Evolutionary conservation across 2,329 filamentous ascomycete genomes (phyloP).

Genomic region (Exophiala xenobiotica): DNA sequence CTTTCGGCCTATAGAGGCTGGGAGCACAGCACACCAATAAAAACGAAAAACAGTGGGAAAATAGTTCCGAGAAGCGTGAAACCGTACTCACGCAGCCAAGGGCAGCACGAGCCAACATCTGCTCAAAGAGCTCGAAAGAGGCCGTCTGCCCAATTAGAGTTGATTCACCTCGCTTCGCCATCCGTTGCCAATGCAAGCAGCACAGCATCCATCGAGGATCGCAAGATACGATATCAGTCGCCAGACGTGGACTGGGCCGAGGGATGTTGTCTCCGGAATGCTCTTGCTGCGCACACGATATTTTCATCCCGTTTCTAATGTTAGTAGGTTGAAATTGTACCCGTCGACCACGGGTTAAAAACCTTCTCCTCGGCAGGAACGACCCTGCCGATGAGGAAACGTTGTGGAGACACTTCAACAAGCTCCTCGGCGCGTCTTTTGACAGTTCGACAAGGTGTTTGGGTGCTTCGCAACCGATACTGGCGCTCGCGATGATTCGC

Average conservation of each 20-base stretch:
- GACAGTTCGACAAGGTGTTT: too few relatives aligned
- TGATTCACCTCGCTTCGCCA: neutral
- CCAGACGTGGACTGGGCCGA: neutral
- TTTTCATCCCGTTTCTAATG: constrained; percentile 2
- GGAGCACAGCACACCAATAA: too few relatives aligned
- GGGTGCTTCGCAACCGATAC: too few relatives aligned
- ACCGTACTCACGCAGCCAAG: neutral
- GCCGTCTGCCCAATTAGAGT: neutral
- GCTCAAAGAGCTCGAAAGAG: constrained; percentile 1
- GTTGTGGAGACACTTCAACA: too few relatives aligned
- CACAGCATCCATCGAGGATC: neutral
- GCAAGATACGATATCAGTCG: neutral
- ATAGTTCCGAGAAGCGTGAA: neutral
- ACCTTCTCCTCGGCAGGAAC: too few relatives aligned
- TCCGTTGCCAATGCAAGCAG: neutral
- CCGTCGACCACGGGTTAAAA: too few relatives aligned
- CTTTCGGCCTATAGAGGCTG: too few relatives aligned
- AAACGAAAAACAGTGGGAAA: neutral
- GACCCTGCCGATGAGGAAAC: too few relatives aligned
- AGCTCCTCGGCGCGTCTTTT: too few relatives aligned
- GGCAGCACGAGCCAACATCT: constrained; percentile 1
- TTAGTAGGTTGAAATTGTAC: too few relatives aligned
- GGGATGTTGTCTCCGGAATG: neutral
- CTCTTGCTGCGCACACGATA: neutral
- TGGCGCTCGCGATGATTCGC: too few relatives aligned